These are phyloP conservation scores for Tetrapisispora phaffii DNA, from an alignment of 805 yeast species.

Conservation along the genomic window DNA sequence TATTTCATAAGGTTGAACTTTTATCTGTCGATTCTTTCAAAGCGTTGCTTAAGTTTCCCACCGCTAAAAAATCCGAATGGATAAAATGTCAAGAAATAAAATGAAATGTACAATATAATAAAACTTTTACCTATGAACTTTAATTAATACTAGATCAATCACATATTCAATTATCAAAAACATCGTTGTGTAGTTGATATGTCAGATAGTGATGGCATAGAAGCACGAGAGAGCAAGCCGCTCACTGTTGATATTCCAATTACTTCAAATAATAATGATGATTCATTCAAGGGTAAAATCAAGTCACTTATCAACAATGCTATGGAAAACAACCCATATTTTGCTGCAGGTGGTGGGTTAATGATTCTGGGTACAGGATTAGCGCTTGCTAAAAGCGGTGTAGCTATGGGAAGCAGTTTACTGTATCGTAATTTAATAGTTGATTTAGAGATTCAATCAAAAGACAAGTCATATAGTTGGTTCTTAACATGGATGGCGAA, in stretches of 20 bases:
- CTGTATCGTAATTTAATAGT: slow-evolving; percentile 76
- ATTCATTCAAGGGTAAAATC: slow-evolving; percentile 26
- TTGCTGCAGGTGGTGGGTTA: slow-evolving; percentile 96
- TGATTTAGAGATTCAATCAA: slow-evolving; percentile 86
- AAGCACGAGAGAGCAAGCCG: background rate
- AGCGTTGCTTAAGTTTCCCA: too few species aligned
- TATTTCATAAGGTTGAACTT: too few species aligned
- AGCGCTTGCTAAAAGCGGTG: slow-evolving; percentile 65
- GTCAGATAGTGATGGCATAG: background rate
- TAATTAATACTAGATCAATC: too few species aligned
- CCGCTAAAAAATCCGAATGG: too few species aligned
- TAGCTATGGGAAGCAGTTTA: slow-evolving; percentile 52
- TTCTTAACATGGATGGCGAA: slow-evolving; percentile 93
- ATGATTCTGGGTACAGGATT: slow-evolving; percentile 90
- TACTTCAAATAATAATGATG: slow-evolving; percentile 3
- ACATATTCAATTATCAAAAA: too few species aligned
- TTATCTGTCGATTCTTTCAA: too few species aligned
- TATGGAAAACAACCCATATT: slow-evolving; percentile 74
- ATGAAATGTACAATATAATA: too few species aligned
- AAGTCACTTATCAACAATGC: slow-evolving; percentile 40
- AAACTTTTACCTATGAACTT: too few species aligned
- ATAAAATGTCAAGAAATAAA: too few species aligned
- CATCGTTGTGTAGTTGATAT: too few species aligned
- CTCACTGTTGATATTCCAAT: background rate
- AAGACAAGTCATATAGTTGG: slow-evolving; percentile 91